phyloP scores from a whole-genome alignment of 2,329 filamentous ascomycete species.

The Aspergillus fijiensis region DNA sequence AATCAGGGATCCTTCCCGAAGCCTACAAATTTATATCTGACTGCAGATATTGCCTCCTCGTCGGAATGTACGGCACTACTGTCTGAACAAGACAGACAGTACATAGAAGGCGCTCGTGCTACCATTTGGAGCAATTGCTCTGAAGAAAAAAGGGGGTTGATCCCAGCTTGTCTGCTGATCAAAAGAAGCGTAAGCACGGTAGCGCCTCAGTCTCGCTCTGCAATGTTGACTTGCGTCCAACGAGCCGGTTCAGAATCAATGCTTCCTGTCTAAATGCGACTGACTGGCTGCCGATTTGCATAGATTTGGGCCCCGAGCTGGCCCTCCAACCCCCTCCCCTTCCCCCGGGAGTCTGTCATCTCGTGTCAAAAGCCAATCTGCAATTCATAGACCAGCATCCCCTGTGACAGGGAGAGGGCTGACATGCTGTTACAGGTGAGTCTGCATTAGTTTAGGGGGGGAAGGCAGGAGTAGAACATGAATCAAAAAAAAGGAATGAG shows the following conservation, averaged over 20 bases:
- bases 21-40: background rate
- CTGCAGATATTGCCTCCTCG: background rate
- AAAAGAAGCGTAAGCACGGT: background rate
- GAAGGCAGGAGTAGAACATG: no score
- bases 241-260: background rate
- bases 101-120: background rate
- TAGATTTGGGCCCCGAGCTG: background rate
- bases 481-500: background rate
- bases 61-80: background rate
- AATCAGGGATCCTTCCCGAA: no score
- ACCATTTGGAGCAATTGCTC: background rate
- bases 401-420: background rate
- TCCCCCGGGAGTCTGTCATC: background rate
- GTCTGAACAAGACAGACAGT: no score
- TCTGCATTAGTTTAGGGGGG: background rate
- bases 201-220: background rate
- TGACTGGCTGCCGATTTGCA: background rate
- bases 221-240: background rate
- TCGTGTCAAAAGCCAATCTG: background rate
- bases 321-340: no score
- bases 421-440: background rate
- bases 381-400: background rate
- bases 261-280: background rate
- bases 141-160: background rate
- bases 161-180: background rate